phyloP scores from a whole-genome alignment of 306 rosid species.

The Lablab purpureus region DNA sequence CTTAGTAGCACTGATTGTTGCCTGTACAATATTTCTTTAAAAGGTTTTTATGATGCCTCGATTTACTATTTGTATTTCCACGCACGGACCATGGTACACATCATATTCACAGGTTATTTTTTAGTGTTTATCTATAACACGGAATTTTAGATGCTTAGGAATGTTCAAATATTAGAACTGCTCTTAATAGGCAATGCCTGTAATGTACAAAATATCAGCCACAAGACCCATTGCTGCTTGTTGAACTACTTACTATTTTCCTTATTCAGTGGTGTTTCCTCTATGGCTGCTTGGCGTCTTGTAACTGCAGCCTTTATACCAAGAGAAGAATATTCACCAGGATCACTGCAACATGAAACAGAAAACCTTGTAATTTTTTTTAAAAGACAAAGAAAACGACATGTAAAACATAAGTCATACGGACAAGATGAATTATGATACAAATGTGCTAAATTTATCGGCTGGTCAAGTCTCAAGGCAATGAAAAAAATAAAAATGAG shows the following conservation, averaged over 20 bases:
- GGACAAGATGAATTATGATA: not conserved
- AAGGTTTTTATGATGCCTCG: not conserved
- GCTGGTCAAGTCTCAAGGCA: conserved; percentile 9
- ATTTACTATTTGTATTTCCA: not conserved
- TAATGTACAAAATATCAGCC: conserved; percentile 37
- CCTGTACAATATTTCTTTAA: not conserved
- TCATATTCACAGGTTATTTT: conserved; percentile 7
- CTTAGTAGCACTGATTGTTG: conserved; percentile 22
- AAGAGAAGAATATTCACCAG: conserved; percentile 42
- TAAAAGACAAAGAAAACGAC: not conserved
- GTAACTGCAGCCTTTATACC: conserved; percentile 38
- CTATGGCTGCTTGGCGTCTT: conserved; percentile 36
- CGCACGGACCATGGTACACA: not conserved
- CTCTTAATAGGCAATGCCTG: not conserved
- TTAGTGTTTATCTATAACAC: not conserved
- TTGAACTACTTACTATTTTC: conserved; percentile 51
- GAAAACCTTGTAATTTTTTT: not conserved
- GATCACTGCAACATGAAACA: conserved; percentile 49
- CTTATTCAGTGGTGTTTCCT: conserved; percentile 36
- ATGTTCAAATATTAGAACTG: not conserved
- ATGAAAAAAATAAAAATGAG: conserved; percentile 1
- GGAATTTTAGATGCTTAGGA: not conserved
- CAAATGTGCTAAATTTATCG: not conserved
- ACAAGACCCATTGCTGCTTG: conserved; percentile 20
- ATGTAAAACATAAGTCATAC: not conserved